These are phyloP conservation scores for Scedosporium apiospermum DNA, from an alignment of 2,329 filamentous ascomycete genomes.

Conservation along the genomic window DNA sequence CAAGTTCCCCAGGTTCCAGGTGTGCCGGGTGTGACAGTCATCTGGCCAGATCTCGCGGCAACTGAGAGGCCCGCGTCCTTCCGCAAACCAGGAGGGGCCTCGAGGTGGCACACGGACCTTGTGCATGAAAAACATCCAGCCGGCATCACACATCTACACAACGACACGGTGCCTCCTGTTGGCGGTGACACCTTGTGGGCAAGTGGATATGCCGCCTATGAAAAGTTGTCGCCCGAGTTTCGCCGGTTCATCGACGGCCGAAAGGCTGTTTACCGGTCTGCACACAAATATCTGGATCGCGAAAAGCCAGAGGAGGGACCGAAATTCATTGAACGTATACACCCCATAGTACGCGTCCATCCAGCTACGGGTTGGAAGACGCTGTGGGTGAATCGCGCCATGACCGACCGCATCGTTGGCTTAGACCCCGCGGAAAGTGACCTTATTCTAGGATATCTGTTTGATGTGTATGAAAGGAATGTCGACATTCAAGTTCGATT, in stretches of 20 bases:
- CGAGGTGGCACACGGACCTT: too few relatives aligned
- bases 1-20: too few relatives aligned
- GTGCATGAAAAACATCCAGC: too few relatives aligned
- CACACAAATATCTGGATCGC: slow-evolving; percentile 31
- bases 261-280: slow-evolving; percentile 38
- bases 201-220: too few relatives aligned
- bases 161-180: too few relatives aligned
- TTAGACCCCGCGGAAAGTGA: slow-evolving; percentile 45
- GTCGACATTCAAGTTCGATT: slow-evolving; percentile 49
- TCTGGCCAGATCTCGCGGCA: too few relatives aligned
- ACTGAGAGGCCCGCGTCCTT: too few relatives aligned
- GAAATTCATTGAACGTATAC: slow-evolving; percentile 29
- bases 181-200: too few relatives aligned
- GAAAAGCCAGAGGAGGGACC: slow-evolving; percentile 30
- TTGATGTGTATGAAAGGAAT: slow-evolving; percentile 40
- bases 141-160: too few relatives aligned
- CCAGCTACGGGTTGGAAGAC: slow-evolving; percentile 51
- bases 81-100: too few relatives aligned
- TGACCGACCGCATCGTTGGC: slow-evolving; percentile 45
- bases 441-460: slow-evolving; percentile 36
- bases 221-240: too few relatives aligned
- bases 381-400: slow-evolving; percentile 39
- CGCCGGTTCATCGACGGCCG: slow-evolving; percentile 42
- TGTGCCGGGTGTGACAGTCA: too few relatives aligned
- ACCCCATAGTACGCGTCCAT: slow-evolving; percentile 50